phyloP scores from a whole-genome alignment of 306 rosid genomes.

The Quercus gilva region DNA sequence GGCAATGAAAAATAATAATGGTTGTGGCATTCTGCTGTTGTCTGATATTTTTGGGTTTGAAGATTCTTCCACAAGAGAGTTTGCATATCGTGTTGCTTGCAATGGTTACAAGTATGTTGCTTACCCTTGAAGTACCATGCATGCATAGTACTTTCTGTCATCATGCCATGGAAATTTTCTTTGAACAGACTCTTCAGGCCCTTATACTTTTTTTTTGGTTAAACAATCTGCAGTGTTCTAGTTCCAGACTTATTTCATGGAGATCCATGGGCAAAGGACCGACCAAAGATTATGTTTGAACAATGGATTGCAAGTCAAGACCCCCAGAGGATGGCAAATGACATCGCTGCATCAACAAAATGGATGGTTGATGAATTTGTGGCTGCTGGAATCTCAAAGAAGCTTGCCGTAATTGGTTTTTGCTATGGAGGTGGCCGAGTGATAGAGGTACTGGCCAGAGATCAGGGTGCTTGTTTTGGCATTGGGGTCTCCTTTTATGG shows the following conservation, averaged over 20 bases:
- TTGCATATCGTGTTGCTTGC: constrained; percentile 81
- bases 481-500: constrained; percentile 69
- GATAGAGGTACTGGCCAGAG: constrained; percentile 61
- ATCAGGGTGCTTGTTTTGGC: constrained; percentile 51
- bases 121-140: constrained; percentile 6
- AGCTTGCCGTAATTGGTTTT: constrained; percentile 69
- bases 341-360: constrained; percentile 48
- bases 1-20: constrained; percentile 81
- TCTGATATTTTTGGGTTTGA: constrained; percentile 69
- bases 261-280: constrained; percentile 60
- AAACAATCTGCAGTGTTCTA: constrained; percentile 65
- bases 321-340: constrained; percentile 49
- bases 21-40: constrained; percentile 67
- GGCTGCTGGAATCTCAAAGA: constrained; percentile 65
- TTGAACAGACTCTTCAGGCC: constrained; percentile 1
- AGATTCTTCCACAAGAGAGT: constrained; percentile 69
- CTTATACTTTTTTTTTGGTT: not conserved
- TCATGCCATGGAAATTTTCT: not conserved
- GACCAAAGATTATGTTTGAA: constrained; percentile 35
- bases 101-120: constrained; percentile 73
- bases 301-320: constrained; percentile 51
- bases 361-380: constrained; percentile 79
- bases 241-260: constrained; percentile 75
- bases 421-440: constrained; percentile 75
- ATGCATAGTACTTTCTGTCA: not conserved